Percentiles rank a stretch among this genome's conserved stretches.
Conservation (phyloP, 257 asterid species). For the Solanum tarijense region DNA sequence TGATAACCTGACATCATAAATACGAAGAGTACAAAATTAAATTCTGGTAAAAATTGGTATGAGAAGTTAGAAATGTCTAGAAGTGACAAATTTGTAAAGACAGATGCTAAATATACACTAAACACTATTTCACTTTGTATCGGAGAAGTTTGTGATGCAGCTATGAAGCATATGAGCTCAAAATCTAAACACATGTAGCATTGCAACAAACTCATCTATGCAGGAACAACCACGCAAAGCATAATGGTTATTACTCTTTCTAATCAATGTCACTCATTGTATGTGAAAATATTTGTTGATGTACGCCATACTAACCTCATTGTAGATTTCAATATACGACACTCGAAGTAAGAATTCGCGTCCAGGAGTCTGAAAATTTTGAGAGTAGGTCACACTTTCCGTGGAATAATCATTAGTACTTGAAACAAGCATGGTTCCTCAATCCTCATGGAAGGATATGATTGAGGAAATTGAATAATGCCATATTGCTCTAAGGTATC, state of each 20-base stretch:
- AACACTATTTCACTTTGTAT: neutral
- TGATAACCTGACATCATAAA: slow-evolving; percentile 60
- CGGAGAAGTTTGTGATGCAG: neutral
- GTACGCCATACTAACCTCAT: slow-evolving; percentile 56
- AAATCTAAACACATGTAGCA: neutral
- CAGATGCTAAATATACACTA: neutral
- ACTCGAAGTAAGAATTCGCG: slow-evolving; percentile 96
- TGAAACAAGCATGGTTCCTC: neutral
- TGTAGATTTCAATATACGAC: slow-evolving; percentile 92
- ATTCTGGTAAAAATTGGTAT: neutral
- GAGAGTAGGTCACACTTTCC: neutral
- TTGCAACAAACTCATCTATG: neutral
- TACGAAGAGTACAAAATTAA: neutral
- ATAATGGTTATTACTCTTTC: neutral
- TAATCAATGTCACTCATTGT: neutral
- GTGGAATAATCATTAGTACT: neutral
- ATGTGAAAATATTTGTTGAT: neutral
- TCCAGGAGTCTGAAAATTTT: slow-evolving; percentile 81
- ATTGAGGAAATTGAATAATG: neutral
- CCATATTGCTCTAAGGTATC: neutral
- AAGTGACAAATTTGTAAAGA: neutral
- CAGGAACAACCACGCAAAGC: neutral
- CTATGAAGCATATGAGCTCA: neutral
- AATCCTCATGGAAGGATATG: neutral
- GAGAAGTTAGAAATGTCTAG: neutral